Evolutionary conservation across 495 filamentous ascomycete species (phyloP).

Genomic region (Tuber umbilicatum): DNA sequence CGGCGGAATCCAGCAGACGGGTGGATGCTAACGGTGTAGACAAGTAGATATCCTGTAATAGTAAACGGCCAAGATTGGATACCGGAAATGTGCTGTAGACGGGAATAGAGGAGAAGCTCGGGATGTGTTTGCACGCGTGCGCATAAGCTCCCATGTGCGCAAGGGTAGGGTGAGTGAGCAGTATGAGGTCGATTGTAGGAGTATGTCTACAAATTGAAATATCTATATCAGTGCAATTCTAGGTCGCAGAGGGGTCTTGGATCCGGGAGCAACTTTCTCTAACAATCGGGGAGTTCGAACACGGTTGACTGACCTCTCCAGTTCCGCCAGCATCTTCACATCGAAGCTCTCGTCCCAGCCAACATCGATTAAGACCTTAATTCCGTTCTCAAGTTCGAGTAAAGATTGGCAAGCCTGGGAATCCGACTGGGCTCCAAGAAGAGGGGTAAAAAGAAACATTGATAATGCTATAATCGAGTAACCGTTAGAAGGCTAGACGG

Average conservation of each 20-base stretch:
- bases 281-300: conserved; percentile 1
- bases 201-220: conserved; percentile 24
- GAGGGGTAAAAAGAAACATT: conserved; percentile 94
- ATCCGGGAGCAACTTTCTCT: background rate
- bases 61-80: conserved; percentile 81
- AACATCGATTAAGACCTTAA: conserved; percentile 90
- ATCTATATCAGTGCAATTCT: conserved; percentile 8
- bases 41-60: conserved; percentile 85
- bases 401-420: conserved; percentile 88
- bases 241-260: background rate
- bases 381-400: conserved; percentile 89
- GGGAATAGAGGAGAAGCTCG: conserved; percentile 85
- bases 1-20: conserved; percentile 52
- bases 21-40: conserved; percentile 82
- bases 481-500: background rate
- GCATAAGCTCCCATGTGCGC: conserved; percentile 88
- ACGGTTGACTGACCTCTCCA: conserved; percentile 67
- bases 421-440: conserved; percentile 82
- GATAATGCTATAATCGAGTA: conserved; percentile 14
- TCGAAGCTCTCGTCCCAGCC: conserved; percentile 94
- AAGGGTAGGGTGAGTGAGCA: conserved; percentile 87
- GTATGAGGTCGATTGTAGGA: conserved; percentile 83
- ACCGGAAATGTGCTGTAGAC: conserved; percentile 92
- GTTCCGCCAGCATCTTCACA: conserved; percentile 65
- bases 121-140: conserved; percentile 95